Percentiles rank a stretch among this genome's conserved stretches.
Evolutionary conservation across 768 basidiomycete species (phyloP).

Genomic region (Tylopilus vinaceipallidus): DNA sequence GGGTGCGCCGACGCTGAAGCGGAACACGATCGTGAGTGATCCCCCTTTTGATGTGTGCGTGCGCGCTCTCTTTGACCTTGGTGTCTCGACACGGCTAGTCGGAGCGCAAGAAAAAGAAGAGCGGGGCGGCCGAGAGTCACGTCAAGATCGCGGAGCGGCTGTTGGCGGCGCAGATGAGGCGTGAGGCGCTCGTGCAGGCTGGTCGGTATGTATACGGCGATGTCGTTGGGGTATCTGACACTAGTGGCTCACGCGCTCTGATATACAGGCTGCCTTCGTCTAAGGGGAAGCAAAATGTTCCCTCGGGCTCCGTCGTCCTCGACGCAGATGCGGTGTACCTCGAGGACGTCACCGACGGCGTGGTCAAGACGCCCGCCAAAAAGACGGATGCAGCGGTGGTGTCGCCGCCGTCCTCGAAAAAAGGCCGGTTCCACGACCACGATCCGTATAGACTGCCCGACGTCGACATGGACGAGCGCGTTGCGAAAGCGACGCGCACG

Average conservation of each 20-base stretch:
- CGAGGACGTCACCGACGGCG: conserved; percentile 71
- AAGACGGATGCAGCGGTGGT: conserved; percentile 24
- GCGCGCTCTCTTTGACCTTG: too few relatives aligned
- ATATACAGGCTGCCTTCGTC: conserved; percentile 25
- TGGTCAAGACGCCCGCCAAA: conserved; percentile 50
- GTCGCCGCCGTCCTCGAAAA: conserved; percentile 50
- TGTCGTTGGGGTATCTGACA: not conserved
- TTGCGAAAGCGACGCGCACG: conserved; percentile 60
- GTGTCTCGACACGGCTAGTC: conserved; percentile 45
- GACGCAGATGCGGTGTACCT: conserved; percentile 81
- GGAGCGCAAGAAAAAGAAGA: conserved; percentile 88
- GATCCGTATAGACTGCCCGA: conserved; percentile 95
- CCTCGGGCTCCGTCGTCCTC: conserved; percentile 48
- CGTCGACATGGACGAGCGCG: conserved; percentile 61
- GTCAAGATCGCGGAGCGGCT: conserved; percentile 86
- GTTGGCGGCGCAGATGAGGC: conserved; percentile 89
- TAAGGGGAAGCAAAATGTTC: conserved; percentile 47
- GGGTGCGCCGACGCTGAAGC: conserved; percentile 88
- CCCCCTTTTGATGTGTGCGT: not conserved
- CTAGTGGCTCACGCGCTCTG: not conserved
- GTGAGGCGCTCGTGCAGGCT: conserved; percentile 78
- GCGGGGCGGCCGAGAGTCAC: conserved; percentile 84
- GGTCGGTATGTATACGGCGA: conserved; percentile 36
- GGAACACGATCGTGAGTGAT: conserved; percentile 75
- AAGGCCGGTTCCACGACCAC: conserved; percentile 65